Evolutionary conservation across 139 green algal genomes (phyloP).

Genomic region (Tetraselmis chui): DNA sequence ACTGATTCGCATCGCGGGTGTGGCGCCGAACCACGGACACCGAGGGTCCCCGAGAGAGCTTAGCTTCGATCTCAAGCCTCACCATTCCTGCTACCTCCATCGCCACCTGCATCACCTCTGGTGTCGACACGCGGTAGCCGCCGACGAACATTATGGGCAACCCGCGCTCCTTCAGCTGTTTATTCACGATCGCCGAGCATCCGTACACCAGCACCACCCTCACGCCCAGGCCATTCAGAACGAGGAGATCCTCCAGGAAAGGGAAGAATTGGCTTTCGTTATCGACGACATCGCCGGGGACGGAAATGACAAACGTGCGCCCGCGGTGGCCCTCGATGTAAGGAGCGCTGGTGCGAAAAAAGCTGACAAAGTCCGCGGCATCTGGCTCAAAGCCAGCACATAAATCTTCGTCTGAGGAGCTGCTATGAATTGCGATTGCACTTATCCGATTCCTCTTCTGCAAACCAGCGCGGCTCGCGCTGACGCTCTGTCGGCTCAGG

Average conservation of each 20-base stretch:
- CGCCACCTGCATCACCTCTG: slow-evolving; percentile 20
- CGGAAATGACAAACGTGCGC: slow-evolving; percentile 81
- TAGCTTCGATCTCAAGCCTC: slow-evolving; percentile 29
- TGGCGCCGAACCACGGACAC: slow-evolving; percentile 86
- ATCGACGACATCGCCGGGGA: slow-evolving; percentile 71
- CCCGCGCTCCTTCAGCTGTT: slow-evolving; percentile 13
- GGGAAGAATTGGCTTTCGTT: background rate
- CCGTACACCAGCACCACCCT: slow-evolving; percentile 36
- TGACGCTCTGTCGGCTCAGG: too few relatives aligned
- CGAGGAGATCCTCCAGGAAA: background rate
- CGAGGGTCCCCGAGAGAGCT: slow-evolving; percentile 45
- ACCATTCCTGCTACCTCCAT: slow-evolving; percentile 35
- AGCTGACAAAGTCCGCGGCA: slow-evolving; percentile 35
- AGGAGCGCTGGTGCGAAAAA: slow-evolving; percentile 70
- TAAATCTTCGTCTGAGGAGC: too few relatives aligned
- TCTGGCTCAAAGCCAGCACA: background rate
- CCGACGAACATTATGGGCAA: slow-evolving; percentile 15
- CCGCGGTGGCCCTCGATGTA: slow-evolving; percentile 85
- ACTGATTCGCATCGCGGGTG: slow-evolving; percentile 44
- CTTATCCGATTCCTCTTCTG: too few relatives aligned
- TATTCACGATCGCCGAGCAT: slow-evolving; percentile 18
- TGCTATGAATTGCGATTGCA: too few relatives aligned
- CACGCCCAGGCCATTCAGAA: slow-evolving; percentile 21
- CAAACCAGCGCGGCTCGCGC: too few relatives aligned
- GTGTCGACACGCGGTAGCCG: slow-evolving; percentile 34